These are phyloP conservation scores for Phlegmacium glaucopus DNA, from an alignment of 768 basidiomycete genomes.

Conservation along the genomic window DNA sequence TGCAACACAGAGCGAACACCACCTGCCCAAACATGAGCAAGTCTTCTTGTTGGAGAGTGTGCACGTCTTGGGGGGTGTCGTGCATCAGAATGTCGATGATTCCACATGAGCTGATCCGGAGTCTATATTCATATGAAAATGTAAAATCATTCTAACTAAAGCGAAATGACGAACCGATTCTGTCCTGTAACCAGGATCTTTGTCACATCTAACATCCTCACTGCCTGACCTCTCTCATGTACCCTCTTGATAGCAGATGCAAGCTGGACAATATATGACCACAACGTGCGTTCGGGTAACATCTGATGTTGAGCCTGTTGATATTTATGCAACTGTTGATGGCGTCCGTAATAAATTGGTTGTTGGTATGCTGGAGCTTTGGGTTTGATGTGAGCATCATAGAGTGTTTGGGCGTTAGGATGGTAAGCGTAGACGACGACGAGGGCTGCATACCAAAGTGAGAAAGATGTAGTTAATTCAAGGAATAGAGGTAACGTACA, in stretches of 20 bases:
- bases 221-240: constrained; percentile 77
- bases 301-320: constrained; percentile 22
- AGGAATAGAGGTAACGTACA: constrained; percentile 50
- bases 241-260: constrained; percentile 82
- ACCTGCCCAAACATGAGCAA: constrained; percentile 82
- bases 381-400: constrained; percentile 70
- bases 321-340: constrained; percentile 17
- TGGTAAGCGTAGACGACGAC: constrained; percentile 91
- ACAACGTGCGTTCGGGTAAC: constrained; percentile 79
- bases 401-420: constrained; percentile 78
- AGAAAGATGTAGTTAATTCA: neutral
- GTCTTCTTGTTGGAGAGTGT: constrained; percentile 81
- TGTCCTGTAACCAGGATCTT: constrained; percentile 88
- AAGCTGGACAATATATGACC: constrained; percentile 93
- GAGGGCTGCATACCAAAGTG: constrained; percentile 52
- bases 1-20: constrained; percentile 75
- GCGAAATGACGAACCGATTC: constrained; percentile 57
- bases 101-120: constrained; percentile 86
- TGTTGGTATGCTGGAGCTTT: constrained; percentile 34
- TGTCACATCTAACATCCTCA: constrained; percentile 79
- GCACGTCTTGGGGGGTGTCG: constrained; percentile 61
- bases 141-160: neutral
- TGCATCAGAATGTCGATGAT: constrained; percentile 82
- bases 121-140: constrained; percentile 33
- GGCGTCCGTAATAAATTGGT: constrained; percentile 18